phyloP scores from a whole-genome alignment of 2,329 filamentous ascomycete species.

The Thielaviopsis cerberus region DNA sequence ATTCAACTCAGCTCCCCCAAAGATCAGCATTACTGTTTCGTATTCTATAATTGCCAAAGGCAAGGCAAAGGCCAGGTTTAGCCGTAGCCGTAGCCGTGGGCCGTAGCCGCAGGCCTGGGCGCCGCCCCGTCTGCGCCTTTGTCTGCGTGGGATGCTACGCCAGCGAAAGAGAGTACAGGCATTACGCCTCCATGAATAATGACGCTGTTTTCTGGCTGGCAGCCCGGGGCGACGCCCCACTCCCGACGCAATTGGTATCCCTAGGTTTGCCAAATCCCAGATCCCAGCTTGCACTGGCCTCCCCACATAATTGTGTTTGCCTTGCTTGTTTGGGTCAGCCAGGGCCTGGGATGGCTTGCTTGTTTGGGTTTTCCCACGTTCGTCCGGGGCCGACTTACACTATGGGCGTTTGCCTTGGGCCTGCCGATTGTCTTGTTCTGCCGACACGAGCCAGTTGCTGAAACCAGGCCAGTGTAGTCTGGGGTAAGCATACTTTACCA shows the following conservation, averaged over 20 bases:
- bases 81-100: background rate
- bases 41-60: too few species aligned
- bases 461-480: too few species aligned
- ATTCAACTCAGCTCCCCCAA: background rate
- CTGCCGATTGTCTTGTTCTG: too few species aligned
- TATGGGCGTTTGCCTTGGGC: too few species aligned
- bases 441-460: too few species aligned
- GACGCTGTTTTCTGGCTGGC: background rate
- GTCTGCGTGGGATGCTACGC: background rate
- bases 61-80: too few species aligned
- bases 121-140: too few species aligned
- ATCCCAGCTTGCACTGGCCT: background rate
- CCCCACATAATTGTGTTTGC: background rate
- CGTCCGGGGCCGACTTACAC: background rate
- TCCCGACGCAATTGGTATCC: background rate
- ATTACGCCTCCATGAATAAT: background rate
- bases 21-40: background rate
- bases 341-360: background rate
- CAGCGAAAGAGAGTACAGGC: background rate
- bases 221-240: too few species aligned
- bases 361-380: background rate
- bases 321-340: background rate
- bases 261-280: background rate
- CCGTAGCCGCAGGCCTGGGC: background rate
- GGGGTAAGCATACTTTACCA: too few species aligned